Evolutionary conservation across 176 grass and related monocot species (phyloP).

Genomic region (Pharus latifolius): DNA sequence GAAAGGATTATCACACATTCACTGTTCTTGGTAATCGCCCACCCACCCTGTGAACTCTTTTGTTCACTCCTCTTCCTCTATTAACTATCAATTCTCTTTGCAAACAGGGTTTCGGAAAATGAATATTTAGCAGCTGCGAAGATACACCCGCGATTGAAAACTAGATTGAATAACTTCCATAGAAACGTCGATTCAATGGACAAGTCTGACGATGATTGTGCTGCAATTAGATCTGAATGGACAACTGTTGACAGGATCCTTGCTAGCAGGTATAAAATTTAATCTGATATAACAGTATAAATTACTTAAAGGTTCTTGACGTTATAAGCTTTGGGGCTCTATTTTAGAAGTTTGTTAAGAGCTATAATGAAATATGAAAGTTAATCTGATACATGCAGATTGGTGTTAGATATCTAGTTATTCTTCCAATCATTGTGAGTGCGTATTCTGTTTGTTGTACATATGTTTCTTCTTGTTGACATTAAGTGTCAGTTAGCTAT

Average conservation of each 20-base stretch:
- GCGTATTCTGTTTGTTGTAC: background rate
- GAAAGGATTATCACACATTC: slow-evolving; percentile 91
- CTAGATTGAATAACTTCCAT: slow-evolving; percentile 79
- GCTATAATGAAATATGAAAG: no score
- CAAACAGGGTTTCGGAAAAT: slow-evolving; percentile 72
- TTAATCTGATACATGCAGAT: background rate
- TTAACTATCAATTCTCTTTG: slow-evolving; percentile 12
- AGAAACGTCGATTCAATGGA: slow-evolving; percentile 53
- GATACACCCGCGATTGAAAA: slow-evolving; percentile 78
- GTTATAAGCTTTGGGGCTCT: no score
- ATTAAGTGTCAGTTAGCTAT: background rate
- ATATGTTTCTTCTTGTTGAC: background rate
- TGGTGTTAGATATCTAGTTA: background rate
- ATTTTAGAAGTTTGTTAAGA: no score
- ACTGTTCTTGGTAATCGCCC: slow-evolving; percentile 76
- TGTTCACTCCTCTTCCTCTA: slow-evolving; percentile 2
- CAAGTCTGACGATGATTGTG: slow-evolving; percentile 81
- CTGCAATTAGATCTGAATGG: slow-evolving; percentile 88
- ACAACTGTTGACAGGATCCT: slow-evolving; percentile 88
- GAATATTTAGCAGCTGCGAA: slow-evolving; percentile 77
- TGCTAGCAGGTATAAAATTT: slow-evolving; percentile 52
- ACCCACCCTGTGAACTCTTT: background rate
- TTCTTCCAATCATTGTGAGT: background rate
- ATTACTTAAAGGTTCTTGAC: no score
- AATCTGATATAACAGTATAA: background rate